These are phyloP conservation scores for Wallacemonas sp. DNA, from an alignment of 208 protist genomes.

Conservation along the genomic window DNA sequence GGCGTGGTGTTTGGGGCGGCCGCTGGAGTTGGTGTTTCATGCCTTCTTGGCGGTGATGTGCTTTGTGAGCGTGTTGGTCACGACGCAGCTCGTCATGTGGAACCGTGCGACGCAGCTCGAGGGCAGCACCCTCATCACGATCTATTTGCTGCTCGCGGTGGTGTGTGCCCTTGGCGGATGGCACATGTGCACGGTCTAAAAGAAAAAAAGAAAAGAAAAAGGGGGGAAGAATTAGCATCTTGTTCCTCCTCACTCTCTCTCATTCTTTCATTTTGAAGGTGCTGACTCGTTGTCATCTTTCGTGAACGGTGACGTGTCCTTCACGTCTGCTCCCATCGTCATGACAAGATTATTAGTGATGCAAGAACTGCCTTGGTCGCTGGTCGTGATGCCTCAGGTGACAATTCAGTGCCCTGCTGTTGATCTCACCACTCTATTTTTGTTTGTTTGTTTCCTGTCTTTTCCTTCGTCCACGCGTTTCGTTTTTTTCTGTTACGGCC, in stretches of 20 bases:
- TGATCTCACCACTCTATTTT: not conserved
- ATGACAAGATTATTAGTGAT: no score
- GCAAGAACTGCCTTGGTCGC: no score
- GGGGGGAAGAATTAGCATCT: no score
- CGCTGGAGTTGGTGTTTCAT: constrained; percentile 68
- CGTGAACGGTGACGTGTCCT: no score
- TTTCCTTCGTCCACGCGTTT: not conserved
- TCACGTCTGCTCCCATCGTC: no score
- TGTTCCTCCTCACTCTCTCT: no score
- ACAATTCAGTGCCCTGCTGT: not conserved
- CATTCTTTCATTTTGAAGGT: no score
- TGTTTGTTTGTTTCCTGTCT: not conserved
- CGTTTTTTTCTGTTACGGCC: not conserved
- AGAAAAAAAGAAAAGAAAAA: not conserved
- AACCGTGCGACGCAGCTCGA: constrained; percentile 65
- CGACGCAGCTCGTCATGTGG: constrained; percentile 41
- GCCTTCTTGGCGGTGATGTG: constrained; percentile 56
- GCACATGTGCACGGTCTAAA: constrained; percentile 28
- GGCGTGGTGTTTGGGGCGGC: constrained; percentile 39
- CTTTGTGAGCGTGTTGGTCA: constrained; percentile 63
- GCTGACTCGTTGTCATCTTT: no score
- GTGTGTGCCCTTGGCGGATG: constrained; percentile 42
- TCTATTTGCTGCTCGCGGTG: constrained; percentile 52
- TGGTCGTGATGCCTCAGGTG: no score
- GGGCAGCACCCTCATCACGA: constrained; percentile 56